Conservation (phyloP, 2,329 filamentous ascomycete species). For the Verticillium dahliae region DNA sequence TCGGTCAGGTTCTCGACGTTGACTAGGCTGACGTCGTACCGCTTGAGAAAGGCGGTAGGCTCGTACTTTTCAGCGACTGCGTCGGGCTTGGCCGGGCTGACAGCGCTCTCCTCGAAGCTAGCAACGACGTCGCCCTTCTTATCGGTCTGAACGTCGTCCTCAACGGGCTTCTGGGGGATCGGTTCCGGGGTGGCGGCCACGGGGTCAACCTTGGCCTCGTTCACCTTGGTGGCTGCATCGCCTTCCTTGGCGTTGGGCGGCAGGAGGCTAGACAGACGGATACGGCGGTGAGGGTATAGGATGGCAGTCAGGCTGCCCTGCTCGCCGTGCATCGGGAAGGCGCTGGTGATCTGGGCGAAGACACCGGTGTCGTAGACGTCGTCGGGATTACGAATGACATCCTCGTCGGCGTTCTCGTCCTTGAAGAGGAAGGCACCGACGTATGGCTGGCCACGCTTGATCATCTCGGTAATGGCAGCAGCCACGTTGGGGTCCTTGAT, state of each 20-base stretch:
- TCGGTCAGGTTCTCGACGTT: constrained; percentile 92
- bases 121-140: constrained; percentile 92
- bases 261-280: constrained; percentile 79
- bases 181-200: constrained; percentile 41
- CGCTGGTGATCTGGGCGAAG: constrained; percentile 95
- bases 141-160: constrained; percentile 50
- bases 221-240: constrained; percentile 34
- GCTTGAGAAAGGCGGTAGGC: constrained; percentile 83
- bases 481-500: constrained; percentile 90
- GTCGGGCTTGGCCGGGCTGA: constrained; percentile 52
- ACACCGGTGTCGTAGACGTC: constrained; percentile 96
- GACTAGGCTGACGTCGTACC: constrained; percentile 87
- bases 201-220: constrained; percentile 40
- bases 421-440: constrained; percentile 96
- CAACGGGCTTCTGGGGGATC: constrained; percentile 46
- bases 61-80: constrained; percentile 58
- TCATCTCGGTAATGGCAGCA: constrained; percentile 88
- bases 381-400: constrained; percentile 81
- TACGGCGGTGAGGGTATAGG: constrained; percentile 90
- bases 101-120: constrained; percentile 82
- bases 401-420: constrained; percentile 88
- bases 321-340: constrained; percentile 84
- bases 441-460: constrained; percentile 94
- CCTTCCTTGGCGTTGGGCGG: constrained; percentile 51
- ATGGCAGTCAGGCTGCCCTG: constrained; percentile 84